Conservation (phyloP, 805 yeast genomes). For the Hemisphaericaspora nanyangensis region DNA sequence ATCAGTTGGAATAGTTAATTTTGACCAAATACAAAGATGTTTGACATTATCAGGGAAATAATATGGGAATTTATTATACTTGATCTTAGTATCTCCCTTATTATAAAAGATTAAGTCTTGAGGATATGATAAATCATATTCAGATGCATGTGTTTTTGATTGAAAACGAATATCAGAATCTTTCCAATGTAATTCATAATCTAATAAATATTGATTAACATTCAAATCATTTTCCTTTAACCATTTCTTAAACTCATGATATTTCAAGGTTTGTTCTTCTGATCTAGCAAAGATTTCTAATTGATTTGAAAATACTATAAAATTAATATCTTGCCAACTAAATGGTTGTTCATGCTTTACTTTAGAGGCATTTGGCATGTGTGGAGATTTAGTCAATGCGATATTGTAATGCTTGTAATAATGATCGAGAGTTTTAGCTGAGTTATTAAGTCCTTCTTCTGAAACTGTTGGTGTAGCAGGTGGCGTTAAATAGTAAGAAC, state of each 20-base stretch:
- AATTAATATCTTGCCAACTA: slow-evolving; percentile 42
- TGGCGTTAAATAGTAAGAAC: slow-evolving; percentile 5
- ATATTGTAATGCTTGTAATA: slow-evolving; percentile 9
- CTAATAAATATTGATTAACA: slow-evolving; percentile 47
- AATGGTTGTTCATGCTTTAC: slow-evolving; percentile 31
- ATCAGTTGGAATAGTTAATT: slow-evolving; percentile 51
- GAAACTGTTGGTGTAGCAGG: slow-evolving; percentile 8
- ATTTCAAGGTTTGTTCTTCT: slow-evolving; percentile 36
- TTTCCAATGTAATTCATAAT: slow-evolving; percentile 50
- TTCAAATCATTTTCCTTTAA: slow-evolving; percentile 33
- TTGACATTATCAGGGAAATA: slow-evolving; percentile 46
- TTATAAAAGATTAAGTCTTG: slow-evolving; percentile 41
- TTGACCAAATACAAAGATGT: slow-evolving; percentile 69
- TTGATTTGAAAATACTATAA: slow-evolving; percentile 37
- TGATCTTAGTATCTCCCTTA: slow-evolving; percentile 41
- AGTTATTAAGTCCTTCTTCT: neutral
- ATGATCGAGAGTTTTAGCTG: neutral
- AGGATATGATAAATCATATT: slow-evolving; percentile 8
- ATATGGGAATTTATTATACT: slow-evolving; percentile 66
- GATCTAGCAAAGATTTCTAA: slow-evolving; percentile 51
- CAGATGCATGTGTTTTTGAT: slow-evolving; percentile 10
- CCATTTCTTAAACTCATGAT: slow-evolving; percentile 42
- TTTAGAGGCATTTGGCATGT: slow-evolving; percentile 37
- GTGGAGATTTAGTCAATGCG: slow-evolving; percentile 23
- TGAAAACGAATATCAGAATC: slow-evolving; percentile 18